Base-by-base conservation (phyloP, 257 asterid genomes). In the Solanum piurae region DNA sequence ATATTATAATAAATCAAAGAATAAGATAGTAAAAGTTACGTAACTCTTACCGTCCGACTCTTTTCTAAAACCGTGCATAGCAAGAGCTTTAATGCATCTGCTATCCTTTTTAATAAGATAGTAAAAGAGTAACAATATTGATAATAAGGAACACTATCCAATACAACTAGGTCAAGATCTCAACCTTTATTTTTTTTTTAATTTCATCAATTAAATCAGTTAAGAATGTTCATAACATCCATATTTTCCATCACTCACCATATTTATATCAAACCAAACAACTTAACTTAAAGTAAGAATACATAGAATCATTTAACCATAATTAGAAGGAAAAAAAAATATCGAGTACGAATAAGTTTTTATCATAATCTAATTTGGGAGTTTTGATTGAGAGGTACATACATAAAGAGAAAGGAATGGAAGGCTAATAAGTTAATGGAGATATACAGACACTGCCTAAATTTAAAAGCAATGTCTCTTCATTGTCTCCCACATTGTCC, bases 401-500 rank as follows among this genome's bases (percentile, higher is more conserved):
- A 29, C 31, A 46, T 29, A 29, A 29, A 23, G 55, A 75, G 83
- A 37, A 38, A 11, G 52, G 31, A 12, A n/a, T 75, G 20, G 33
- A 75, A 38, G 34, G 7, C n/a, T 29, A 64, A 82, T 18, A 66
- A 62, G 87, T 84, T 42, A 84, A 77, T 88, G 92, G 92, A 91
- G 89, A 87, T 89, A 92, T 89, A 89, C 89, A 87, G 85, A 64
- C 83, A 74, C 64, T 86, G 31, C 69, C 73, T 88, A 60, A 90
- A 88, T 89, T 89, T 79, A 83, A 92, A 84, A 92, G 91, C 88
- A 71, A 83, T 93, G 95, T 93, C 88, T 89, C 94, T 92, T 90
- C 93, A 87, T 86, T 90, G 95, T 91, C 94, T 86, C 93, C 95
- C 94, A 84, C 92, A 89, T 40, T 88, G 71, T 73, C 85, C 84